Percentiles rank a stretch among this genome's conserved stretches.
Evolutionary conservation across 306 rosid genomes (phyloP).

Genomic region (Trichosanthes cucumerina): DNA sequence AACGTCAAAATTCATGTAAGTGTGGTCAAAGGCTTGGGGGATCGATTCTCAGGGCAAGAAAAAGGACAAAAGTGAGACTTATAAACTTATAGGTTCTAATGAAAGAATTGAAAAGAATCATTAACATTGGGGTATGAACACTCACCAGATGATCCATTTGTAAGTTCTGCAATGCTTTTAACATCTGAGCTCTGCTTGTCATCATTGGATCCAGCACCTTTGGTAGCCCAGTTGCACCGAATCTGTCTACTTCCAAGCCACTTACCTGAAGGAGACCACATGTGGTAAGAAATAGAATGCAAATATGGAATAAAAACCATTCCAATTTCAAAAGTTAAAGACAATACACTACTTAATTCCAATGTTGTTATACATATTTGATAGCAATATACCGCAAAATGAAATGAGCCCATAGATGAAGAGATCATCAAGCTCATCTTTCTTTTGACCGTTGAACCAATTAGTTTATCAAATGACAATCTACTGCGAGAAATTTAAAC

Average conservation of each 20-base stretch:
- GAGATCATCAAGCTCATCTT: neutral
- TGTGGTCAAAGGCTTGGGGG: slow-evolving; percentile 6
- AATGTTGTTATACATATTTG: neutral
- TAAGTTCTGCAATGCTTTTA: slow-evolving; percentile 80
- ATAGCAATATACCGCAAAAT: neutral
- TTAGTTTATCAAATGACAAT: neutral
- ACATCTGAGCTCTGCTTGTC: slow-evolving; percentile 73
- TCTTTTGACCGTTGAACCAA: neutral
- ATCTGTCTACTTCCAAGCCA: slow-evolving; percentile 99
- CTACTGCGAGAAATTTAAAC: neutral
- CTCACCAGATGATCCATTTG: slow-evolving; percentile 82
- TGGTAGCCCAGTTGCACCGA: slow-evolving; percentile 97
- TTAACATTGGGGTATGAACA: neutral
- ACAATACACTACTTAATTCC: neutral
- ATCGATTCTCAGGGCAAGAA: neutral
- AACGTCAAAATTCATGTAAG: slow-evolving; percentile 1
- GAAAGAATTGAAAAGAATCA: neutral
- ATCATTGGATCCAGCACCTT: slow-evolving; percentile 74
- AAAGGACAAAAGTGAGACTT: neutral
- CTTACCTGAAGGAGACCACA: slow-evolving; percentile 43
- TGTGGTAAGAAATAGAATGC: neutral
- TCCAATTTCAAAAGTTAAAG: neutral
- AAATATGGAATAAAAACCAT: neutral
- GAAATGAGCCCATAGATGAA: neutral
- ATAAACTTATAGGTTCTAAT: neutral